Conservation (phyloP, 805 yeast species). For the Saccharomyces jurei region DNA sequence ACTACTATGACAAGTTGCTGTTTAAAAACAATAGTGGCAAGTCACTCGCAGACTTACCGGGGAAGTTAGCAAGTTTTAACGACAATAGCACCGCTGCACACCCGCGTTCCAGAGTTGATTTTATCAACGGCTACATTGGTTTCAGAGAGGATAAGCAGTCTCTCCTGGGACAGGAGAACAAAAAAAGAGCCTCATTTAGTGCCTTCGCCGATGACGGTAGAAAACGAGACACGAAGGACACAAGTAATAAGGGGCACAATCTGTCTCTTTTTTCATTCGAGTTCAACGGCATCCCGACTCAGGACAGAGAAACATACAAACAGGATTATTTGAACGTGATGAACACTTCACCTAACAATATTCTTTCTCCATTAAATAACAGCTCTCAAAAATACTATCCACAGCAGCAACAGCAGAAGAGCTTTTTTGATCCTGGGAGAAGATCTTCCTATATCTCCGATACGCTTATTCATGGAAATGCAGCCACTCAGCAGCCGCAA, state of each 20-base stretch:
- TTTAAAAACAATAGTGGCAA: conserved; percentile 29
- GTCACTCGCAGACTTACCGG: conserved; percentile 27
- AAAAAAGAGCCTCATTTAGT: neutral
- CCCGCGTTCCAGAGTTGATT: neutral
- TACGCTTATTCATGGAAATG: conserved; percentile 36
- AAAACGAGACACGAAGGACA: neutral
- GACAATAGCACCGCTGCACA: neutral
- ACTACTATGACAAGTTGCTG: conserved; percentile 29
- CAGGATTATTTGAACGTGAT: neutral
- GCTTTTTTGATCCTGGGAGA: conserved; percentile 34
- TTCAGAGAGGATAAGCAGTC: neutral
- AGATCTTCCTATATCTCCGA: conserved; percentile 74
- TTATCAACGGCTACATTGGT: neutral
- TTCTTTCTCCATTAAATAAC: neutral
- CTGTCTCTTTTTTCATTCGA: neutral
- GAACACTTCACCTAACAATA: neutral
- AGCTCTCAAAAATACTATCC: neutral
- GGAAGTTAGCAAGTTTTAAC: conserved; percentile 3
- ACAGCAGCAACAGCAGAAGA: conserved; percentile 1
- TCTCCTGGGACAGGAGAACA: neutral
- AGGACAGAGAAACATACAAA: neutral
- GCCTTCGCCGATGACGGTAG: neutral
- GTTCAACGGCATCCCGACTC: neutral
- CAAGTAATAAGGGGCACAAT: conserved; percentile 6
- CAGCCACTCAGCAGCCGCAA: neutral